Evolutionary conservation across 78 protist genomes (phyloP), one percentile per base, ranked within the genome.

Genomic region (Dictyostelium brefeldianum): DNA sequence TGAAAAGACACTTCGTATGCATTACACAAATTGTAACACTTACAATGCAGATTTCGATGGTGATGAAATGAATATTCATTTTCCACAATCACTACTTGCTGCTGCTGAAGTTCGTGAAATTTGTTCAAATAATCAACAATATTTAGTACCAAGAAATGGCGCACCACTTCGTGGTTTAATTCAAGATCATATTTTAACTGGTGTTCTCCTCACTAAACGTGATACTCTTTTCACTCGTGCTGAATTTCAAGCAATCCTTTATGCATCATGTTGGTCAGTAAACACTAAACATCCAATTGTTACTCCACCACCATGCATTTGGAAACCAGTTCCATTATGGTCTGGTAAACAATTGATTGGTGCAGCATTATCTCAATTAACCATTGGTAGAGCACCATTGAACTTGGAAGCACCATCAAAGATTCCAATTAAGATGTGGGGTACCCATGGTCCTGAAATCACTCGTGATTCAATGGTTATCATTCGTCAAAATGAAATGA

Each of bases 21-120:
- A 99, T 94, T 99, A 99, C 87, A 98, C 99, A 65, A 99, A 99
- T 94, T 99, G 99, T 89, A 96, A 96, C 78, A 91, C 99, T 0
- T 99, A 97, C 96, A 99, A 99, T 69, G 99, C 99, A 18, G 99
- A 99, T 87, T 99, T 98, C 41, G 99, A 99, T 78, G 99, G 99
- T 25, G 99, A 99, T 80, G 99, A 99, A 81, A 99, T 99, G 99
- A 99, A 99, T 96, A 57, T 99, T 22, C 99, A 99, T 81, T 91
- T 98, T 71, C 99, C 99, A 17, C 99, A 98, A 92, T 53, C 83
- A 1, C 20, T 75, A 5, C 59, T 91, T 29, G 97, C 98, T 31
- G 92, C 95, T 3, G 95, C 98, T 0, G 99, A 98, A 83, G 97
- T 98, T 4, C 78, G 87, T 57, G 48, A 46, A 59, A 94, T 99